Base-by-base conservation (phyloP, 176 grass and related monocot species). In the Juncus inflexus region DNA sequence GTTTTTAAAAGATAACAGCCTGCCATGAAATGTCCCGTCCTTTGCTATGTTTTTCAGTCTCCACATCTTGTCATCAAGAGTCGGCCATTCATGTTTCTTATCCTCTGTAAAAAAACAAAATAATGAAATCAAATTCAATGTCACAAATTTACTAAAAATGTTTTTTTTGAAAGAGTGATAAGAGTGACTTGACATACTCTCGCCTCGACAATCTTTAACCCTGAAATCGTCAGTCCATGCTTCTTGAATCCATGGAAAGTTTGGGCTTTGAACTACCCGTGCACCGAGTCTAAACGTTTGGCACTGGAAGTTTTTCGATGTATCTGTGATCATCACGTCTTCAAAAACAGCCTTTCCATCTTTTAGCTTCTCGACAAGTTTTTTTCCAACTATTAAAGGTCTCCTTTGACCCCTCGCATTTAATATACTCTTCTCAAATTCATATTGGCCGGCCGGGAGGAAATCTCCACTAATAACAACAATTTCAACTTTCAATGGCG, bases 1-100 rank as follows among this genome's bases (percentile, higher is more conserved):
- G 43, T 47, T 6, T 47, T 47, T 47, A 47, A 47, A 9, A 47
- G n/a, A 4, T 14, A 10, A 69, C 40, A 56, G 3, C 6, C 6
- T 55, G 10, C 28, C 40, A 55, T 57, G 7, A 40, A 1, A 15
- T 16, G 0, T 3, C 12, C 3, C 15, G 55, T 35, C 36, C 37
- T 42, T 55, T 69, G 49, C 66, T 38, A 69, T 53, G 39, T 69
- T 52, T 55, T 40, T 69, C 55, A 69, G 50, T 39, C 7, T 69
- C 6, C n/a, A 69, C 7, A 15, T 10, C 40, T 36, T 7, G 55
- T 69, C 66, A 3, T 15, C 12, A 56, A 39, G 66, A 6, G 4
- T 14, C 15, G 66, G 66, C 5, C 37, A 9, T 2, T 39, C n/a
- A 42, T 56, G 51, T 14, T 69, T 69, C 66, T 3, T 12, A 67